Evolutionary conservation across 768 basidiomycete species (phyloP).

Genomic region (Boletus vermiculosoides): DNA sequence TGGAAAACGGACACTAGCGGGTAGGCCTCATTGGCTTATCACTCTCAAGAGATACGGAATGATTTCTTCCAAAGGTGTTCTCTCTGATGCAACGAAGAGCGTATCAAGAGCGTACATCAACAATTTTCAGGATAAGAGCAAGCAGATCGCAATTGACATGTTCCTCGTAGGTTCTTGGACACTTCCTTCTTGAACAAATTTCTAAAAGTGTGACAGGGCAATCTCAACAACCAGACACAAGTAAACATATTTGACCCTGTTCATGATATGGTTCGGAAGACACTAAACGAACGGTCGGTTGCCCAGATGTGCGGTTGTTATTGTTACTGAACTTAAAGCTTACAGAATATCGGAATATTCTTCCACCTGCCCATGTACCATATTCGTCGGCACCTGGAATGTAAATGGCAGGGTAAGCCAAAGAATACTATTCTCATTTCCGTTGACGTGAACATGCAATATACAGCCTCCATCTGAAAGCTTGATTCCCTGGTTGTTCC

Average conservation of each 20-base stretch:
- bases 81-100: constrained; percentile 96
- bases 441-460: constrained; percentile 7
- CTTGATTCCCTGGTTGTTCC: constrained; percentile 88
- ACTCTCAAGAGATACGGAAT: background rate
- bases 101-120: constrained; percentile 96
- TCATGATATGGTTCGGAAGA: constrained; percentile 78
- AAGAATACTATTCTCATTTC: background rate
- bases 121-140: constrained; percentile 94
- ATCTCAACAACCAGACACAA: constrained; percentile 81
- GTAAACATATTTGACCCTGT: constrained; percentile 94
- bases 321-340: constrained; percentile 1
- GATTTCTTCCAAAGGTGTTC: constrained; percentile 53
- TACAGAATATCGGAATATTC: constrained; percentile 82
- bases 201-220: constrained; percentile 62
- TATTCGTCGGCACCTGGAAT: constrained; percentile 96
- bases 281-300: constrained; percentile 64
- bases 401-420: constrained; percentile 78
- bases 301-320: background rate
- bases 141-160: constrained; percentile 94
- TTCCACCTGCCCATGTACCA: constrained; percentile 59
- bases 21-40: constrained; percentile 35
- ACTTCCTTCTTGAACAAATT: background rate
- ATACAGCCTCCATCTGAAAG: constrained; percentile 74
- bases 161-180: constrained; percentile 65
- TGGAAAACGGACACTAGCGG: constrained; percentile 91